Base-by-base conservation (phyloP, 805 yeast genomes). In the Cyberlindnera bimundalis region DNA sequence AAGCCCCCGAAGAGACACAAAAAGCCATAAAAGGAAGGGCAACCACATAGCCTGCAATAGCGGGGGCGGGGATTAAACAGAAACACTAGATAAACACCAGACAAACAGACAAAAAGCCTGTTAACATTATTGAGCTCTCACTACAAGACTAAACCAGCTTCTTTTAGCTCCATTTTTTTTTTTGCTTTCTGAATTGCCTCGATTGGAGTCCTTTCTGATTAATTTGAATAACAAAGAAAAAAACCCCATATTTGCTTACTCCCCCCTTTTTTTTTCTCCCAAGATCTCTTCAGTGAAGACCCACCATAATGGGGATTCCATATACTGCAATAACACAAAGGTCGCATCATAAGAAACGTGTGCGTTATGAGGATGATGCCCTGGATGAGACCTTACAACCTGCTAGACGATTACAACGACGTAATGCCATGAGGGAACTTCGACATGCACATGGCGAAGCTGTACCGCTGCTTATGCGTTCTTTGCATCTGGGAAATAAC, bases 351-450 rank as follows among this genome's bases (percentile, higher is more conserved):
- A 27, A 24, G 37, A 42, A 42, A 20, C 42, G 46, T 12, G 46
- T 42, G 15, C 32, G 46, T 2, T 38, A 38, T 21, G 46, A 42
- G 20, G 46, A 38, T n/a, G 39, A 37, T 4, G 29, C 15, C 10
- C 29, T 23, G 13, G 27, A 26, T 15, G 39, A 35, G 16, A 11
- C 39, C 12, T n/a, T 38, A 3, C 42, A 42, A 13, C 42, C 46
- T 3, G 40, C 40, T 12, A 26, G 42, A 24, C 20, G 46, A 11
- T 33, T 42, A 6, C 42, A 35, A 15, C 19, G 46, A 23, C 33
- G 40, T n/a, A 42, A 42, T 15, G 46, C 46, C 24, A 42, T 42
- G 34, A 31, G 46, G 17, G 39, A 37, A n/a, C 38, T 42, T 2
- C 38, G 39, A 14, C 33, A 21, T 13, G 31, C 37, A 3, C 33